Base-by-base conservation (phyloP, 495 filamentous ascomycete species). In the Penicillium psychrofluorescens region DNA sequence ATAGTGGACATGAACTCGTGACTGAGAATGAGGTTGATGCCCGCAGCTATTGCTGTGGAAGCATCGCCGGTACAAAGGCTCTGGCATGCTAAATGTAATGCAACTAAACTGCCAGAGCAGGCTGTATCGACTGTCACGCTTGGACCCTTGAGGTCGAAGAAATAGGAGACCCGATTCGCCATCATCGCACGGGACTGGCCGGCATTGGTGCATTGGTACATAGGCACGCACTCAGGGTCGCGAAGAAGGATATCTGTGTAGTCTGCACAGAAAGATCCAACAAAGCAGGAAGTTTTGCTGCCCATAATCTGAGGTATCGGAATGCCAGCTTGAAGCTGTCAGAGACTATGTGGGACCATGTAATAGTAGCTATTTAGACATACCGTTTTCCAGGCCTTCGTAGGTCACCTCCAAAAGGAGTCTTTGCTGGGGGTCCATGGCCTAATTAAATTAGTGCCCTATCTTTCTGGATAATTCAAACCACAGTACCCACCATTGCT, bases 401-500 rank as follows among this genome's bases (percentile, higher is more conserved):
- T 81, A 86, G 10, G 73, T 65, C 2, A 70, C 58, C 50, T 85
- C 82, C 7, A 86, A 64, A n/a, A 80, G 56, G 5, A 80, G 52
- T 9, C 74, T 53, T 41, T 75, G 71, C 38, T 73, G 65, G 1
- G 73, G 73, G 38, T 77, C 73, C 61, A 77, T 70, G 4, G 54
- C 53, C 55, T 43, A 9, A 9, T 1, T 7, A n/a, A 8, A 8
- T 10, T 5, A 7, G 1, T 22, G 32, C 4, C 7, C 3, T 29
- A 4, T 38, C 11, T 28, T 7, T 31, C 11, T 8, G 5, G n/a
- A 10, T 9, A 8, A 22, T 29, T 38, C 0, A 27, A 22, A 8
- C 32, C 32, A 10, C 7, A 4, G 4, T 22, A 43, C 50, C n/a
- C 45, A 62, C 59, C 14, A 67, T 66, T 6, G 79, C 80, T 43